Evolutionary conservation across 1,284 basidiomycete species (phyloP), one percentile per base, ranked within the genome.

Genomic region (Cerrena zonata): DNA sequence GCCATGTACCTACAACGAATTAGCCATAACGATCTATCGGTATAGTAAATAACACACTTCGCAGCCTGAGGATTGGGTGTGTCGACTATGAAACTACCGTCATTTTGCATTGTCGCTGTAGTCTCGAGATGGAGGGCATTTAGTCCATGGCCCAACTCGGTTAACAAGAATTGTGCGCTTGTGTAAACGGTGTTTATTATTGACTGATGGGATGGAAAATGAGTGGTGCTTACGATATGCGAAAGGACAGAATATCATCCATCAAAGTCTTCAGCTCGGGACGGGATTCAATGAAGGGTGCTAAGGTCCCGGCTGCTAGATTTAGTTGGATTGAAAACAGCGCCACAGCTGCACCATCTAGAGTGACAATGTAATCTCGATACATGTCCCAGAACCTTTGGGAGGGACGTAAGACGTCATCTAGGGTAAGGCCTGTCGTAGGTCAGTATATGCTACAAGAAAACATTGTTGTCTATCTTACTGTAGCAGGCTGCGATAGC

Each of bases 301-400:
- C 67, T 15, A 78, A 51, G 0, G 75, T 76, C 2, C 76, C 76
- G 19, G 64, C 63, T 12, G 61, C 63, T 4, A 75, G 64, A 50
- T 77, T 77, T 52, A 68, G 70, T 40, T 77, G 76, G 11, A 77
- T 69, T 2, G 71, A 72, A 15, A 71, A 54, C 5, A 72, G 52
- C 3, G 67, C 70, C 4, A 59, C 55, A 0, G 70, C 68, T 3
- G 68, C 69, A 5, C 66, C 69, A 53, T 77, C 74, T 30, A 72
- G 45, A 3, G 57, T 48, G 7, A 61, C 53, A 27, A 72, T 65
- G 2, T 67, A 69, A 55, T 75, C 71, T n/a, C 56, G 59, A 48
- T 75, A 72, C 12, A 74, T 49, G 11, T 64, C 53, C 72, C 72
- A 76, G 54, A 71, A 77, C 49, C 67, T 68, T 18, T 60, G 58